phyloP scores from a whole-genome alignment of 2,329 filamentous ascomycete genomes.

The Emergomyces orientalis region DNA sequence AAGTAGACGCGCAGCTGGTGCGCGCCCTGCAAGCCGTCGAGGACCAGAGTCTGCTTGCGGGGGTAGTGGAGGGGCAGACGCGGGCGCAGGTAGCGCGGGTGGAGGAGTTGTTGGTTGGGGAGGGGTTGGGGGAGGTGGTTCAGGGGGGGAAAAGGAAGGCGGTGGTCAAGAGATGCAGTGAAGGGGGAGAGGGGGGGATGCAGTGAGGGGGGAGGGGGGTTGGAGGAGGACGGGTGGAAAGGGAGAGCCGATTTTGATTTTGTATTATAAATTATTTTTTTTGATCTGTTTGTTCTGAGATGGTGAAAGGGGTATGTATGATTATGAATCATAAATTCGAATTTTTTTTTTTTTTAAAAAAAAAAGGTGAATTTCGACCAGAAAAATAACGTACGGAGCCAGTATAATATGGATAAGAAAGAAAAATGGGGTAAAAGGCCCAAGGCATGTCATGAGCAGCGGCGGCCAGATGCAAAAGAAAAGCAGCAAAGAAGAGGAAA shows the following conservation, averaged over 20 bases:
- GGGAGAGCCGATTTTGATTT: neutral
- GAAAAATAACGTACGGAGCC: constrained; percentile 1
- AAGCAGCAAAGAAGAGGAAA: neutral
- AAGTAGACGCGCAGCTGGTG: neutral
- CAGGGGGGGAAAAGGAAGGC: neutral
- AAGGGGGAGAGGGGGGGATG: neutral
- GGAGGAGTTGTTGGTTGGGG: neutral
- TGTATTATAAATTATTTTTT: neutral
- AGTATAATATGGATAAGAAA: neutral
- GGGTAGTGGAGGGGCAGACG: neutral
- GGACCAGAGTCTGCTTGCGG: neutral
- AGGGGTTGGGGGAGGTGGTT: constrained; percentile 1
- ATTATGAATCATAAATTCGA: neutral
- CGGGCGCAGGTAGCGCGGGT: neutral
- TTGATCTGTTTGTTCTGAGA: neutral
- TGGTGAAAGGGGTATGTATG: neutral
- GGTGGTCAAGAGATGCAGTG: neutral
- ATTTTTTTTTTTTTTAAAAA: too few relatives aligned
- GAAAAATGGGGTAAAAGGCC: neutral
- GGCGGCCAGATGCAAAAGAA: neutral
- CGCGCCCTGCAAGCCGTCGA: neutral
- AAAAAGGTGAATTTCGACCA: neutral
- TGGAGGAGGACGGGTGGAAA: neutral
- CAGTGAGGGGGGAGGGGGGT: too few relatives aligned
- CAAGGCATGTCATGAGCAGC: neutral